A percentile compares a stretch with the other conserved stretches of the same genome.
phyloP scores from a whole-genome alignment of 305 asterid genomes.

The Ilex paraguariensis region DNA sequence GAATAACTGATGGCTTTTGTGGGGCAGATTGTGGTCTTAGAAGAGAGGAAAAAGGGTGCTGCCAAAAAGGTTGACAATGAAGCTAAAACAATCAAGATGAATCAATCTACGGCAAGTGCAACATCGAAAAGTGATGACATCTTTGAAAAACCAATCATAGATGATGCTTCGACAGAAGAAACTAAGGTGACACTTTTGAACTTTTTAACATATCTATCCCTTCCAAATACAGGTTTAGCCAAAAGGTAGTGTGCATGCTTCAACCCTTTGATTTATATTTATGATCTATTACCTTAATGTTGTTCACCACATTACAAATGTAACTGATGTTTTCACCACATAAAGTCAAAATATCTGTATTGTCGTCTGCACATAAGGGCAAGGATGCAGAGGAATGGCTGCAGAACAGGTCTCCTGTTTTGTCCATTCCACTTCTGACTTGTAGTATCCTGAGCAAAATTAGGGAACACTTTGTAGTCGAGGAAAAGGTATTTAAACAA shows the following conservation, averaged over 20 bases:
- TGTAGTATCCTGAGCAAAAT: too few relatives aligned
- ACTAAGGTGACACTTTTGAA: slow-evolving; percentile 29
- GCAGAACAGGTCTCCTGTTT: too few relatives aligned
- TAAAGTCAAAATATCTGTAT: neutral
- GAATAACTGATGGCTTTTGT: neutral
- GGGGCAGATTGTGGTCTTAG: slow-evolving; percentile 10
- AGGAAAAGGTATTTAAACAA: too few relatives aligned
- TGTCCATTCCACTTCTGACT: too few relatives aligned
- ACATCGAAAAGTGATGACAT: slow-evolving; percentile 14
- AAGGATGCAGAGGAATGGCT: too few relatives aligned
- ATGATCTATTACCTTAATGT: too few relatives aligned
- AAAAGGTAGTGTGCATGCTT: neutral
- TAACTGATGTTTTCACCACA: too few relatives aligned
- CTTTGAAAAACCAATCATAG: slow-evolving; percentile 21
- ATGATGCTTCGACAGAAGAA: slow-evolving; percentile 33
- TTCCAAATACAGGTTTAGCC: neutral
- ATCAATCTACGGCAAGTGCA: slow-evolving; percentile 18
- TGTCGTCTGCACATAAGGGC: neutral
- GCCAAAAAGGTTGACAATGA: slow-evolving; percentile 18
- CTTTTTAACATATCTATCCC: neutral
- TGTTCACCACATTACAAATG: too few relatives aligned
- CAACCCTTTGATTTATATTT: too few relatives aligned
- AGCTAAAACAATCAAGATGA: slow-evolving; percentile 17
- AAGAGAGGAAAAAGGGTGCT: slow-evolving; percentile 41
- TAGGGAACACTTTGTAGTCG: too few relatives aligned